A percentile compares a stretch with the other conserved stretches of the same genome.
phyloP scores from a whole-genome alignment of 2,329 filamentous ascomycete genomes.

The Scedosporium boydii region DNA sequence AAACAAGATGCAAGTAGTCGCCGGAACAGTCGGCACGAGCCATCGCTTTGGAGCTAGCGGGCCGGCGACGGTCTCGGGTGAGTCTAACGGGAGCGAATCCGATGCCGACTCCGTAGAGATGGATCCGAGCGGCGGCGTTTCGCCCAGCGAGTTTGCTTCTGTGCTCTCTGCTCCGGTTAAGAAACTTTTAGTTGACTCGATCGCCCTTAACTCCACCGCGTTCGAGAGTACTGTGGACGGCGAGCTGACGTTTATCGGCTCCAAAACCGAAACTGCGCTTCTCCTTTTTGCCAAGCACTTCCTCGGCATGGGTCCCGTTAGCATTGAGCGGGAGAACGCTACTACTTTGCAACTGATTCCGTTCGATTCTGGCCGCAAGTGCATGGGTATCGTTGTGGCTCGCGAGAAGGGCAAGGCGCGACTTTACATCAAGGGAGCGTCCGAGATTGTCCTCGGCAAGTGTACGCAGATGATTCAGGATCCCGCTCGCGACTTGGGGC shows the following conservation, averaged over 20 bases:
- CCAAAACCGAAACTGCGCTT: slow-evolving; percentile 68
- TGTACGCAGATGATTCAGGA: slow-evolving; percentile 43
- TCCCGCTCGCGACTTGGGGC: slow-evolving; percentile 33
- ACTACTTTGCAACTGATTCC: slow-evolving; percentile 58
- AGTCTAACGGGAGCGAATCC: slow-evolving; percentile 15
- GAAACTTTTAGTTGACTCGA: slow-evolving; percentile 48
- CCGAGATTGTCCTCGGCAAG: slow-evolving; percentile 51
- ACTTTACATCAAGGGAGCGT: slow-evolving; percentile 55
- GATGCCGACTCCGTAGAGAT: slow-evolving; percentile 10
- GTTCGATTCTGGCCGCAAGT: slow-evolving; percentile 68
- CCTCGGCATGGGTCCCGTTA: slow-evolving; percentile 56
- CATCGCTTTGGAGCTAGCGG: slow-evolving; percentile 42
- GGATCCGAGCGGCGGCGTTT: slow-evolving; percentile 26
- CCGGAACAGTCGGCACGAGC: slow-evolving; percentile 46
- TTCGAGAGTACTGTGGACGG: slow-evolving; percentile 68
- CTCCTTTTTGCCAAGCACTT: slow-evolving; percentile 59
- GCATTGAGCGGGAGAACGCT: slow-evolving; percentile 52
- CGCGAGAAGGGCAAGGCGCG: slow-evolving; percentile 41
- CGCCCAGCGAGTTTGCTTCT: slow-evolving; percentile 35
- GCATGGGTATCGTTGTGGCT: slow-evolving; percentile 52
- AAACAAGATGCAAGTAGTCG: slow-evolving; percentile 60
- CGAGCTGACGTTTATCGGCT: slow-evolving; percentile 58
- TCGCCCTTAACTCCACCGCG: slow-evolving; percentile 61
- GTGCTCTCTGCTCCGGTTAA: slow-evolving; percentile 36
- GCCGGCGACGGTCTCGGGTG: slow-evolving; percentile 14